These are phyloP conservation scores for Quercus aquifolioides DNA, from an alignment of 306 rosid genomes.

Conservation along the genomic window DNA sequence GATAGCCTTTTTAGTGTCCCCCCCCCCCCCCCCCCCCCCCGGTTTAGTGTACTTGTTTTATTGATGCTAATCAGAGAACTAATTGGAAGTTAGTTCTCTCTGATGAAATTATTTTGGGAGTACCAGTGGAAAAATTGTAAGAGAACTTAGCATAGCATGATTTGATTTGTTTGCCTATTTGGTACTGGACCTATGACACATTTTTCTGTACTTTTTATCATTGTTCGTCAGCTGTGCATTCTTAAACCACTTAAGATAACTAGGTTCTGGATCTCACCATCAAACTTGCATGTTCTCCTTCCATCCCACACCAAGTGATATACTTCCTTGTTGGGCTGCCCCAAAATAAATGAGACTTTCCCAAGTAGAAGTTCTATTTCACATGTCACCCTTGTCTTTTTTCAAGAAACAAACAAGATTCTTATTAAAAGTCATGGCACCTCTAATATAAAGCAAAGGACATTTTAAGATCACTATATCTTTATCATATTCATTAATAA, in stretches of 20 bases:
- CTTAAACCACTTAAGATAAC: not conserved
- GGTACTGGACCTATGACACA: not conserved
- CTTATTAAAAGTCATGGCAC: too few relatives aligned
- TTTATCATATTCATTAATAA: too few relatives aligned
- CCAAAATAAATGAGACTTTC: too few relatives aligned
- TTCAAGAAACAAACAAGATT: too few relatives aligned
- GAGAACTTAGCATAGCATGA: not conserved
- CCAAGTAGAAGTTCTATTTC: too few relatives aligned
- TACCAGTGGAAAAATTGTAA: not conserved
- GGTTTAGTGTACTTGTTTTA: not conserved
- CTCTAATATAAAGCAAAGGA: too few relatives aligned
- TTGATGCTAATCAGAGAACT: not conserved
- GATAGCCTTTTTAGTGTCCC: not conserved
- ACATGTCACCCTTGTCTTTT: too few relatives aligned
- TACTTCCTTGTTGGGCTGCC: too few relatives aligned
- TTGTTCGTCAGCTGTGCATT: not conserved
- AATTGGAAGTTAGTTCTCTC: not conserved
- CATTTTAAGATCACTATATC: too few relatives aligned
- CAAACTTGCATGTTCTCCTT: not conserved
- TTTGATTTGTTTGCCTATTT: not conserved
- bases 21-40: too few relatives aligned
- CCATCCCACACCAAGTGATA: too few relatives aligned
- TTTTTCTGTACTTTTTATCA: not conserved
- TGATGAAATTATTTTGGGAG: not conserved
- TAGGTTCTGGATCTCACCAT: not conserved